Evolutionary conservation across 2,329 filamentous ascomycete genomes (phyloP).

Genomic region (Exophiala viscosa): DNA sequence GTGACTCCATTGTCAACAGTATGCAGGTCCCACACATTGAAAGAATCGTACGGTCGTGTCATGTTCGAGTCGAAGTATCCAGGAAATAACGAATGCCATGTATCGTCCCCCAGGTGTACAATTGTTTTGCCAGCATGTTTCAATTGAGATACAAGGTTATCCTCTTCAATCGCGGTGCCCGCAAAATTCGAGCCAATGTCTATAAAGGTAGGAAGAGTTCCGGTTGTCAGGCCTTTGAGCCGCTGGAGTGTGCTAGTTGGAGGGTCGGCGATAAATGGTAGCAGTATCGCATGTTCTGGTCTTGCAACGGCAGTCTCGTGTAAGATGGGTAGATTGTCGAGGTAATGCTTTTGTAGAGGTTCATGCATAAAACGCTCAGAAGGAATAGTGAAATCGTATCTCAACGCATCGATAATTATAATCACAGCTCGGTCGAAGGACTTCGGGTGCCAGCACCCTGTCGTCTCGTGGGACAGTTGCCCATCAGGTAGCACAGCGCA

Average conservation of each 20-base stretch:
- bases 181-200: constrained; percentile 94
- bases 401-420: constrained; percentile 84
- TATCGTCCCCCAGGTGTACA: constrained; percentile 95
- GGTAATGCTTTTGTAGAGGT: constrained; percentile 61
- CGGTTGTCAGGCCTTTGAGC: constrained; percentile 89
- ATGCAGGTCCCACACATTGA: constrained; percentile 97
- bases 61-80: constrained; percentile 86
- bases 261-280: constrained; percentile 95
- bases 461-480: constrained; percentile 42
- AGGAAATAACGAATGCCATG: constrained; percentile 90
- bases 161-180: constrained; percentile 91
- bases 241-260: constrained; percentile 90
- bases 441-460: constrained; percentile 94
- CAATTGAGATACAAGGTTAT: constrained; percentile 68
- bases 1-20: constrained; percentile 94
- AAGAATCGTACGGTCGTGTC: constrained; percentile 87
- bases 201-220: constrained; percentile 89
- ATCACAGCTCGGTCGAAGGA: constrained; percentile 89
- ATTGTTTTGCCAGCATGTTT: constrained; percentile 67
- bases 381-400: constrained; percentile 95
- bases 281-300: constrained; percentile 79
- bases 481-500: constrained; percentile 62
- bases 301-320: constrained; percentile 73
- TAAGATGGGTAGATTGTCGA: constrained; percentile 82
- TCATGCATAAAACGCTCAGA: constrained; percentile 48